phyloP scores from a whole-genome alignment of 2,329 filamentous ascomycete species.

The Fusarium nematophilum region DNA sequence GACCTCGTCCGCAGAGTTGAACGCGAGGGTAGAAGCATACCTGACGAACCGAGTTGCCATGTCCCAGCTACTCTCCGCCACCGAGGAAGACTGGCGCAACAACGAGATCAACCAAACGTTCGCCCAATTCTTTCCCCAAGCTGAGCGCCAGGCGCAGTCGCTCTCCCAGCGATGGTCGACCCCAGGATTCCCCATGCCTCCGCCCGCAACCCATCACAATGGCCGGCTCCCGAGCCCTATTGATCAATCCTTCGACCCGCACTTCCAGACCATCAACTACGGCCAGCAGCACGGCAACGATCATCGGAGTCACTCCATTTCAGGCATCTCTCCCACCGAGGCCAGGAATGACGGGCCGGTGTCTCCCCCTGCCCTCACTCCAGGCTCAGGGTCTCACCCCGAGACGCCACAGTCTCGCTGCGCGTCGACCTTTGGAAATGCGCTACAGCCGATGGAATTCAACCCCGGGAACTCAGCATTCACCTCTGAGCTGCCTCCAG shows the following conservation, averaged over 20 bases:
- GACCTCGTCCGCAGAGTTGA: slow-evolving; percentile 70
- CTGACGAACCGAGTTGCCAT: slow-evolving; percentile 57
- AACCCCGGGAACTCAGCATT: slow-evolving; percentile 50
- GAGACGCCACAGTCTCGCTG: slow-evolving; percentile 35
- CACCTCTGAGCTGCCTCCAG: slow-evolving; percentile 55
- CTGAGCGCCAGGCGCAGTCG: slow-evolving; percentile 42
- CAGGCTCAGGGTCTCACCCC: slow-evolving; percentile 41
- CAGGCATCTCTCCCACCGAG: slow-evolving; percentile 32
- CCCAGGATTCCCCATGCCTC: slow-evolving; percentile 27
- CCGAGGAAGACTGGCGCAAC: slow-evolving; percentile 54
- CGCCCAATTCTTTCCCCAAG: slow-evolving; percentile 58
- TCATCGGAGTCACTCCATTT: slow-evolving; percentile 34
- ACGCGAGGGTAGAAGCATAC: slow-evolving; percentile 66
- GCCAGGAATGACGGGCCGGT: slow-evolving; percentile 16
- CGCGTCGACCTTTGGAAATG: slow-evolving; percentile 30
- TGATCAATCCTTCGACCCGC: slow-evolving; percentile 32
- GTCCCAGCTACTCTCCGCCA: slow-evolving; percentile 52
- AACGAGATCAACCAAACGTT: slow-evolving; percentile 61
- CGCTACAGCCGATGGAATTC: slow-evolving; percentile 32
- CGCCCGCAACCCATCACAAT: slow-evolving; percentile 6
- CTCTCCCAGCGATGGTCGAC: slow-evolving; percentile 39
- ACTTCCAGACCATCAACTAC: slow-evolving; percentile 43
- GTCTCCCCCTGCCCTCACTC: slow-evolving; percentile 46
- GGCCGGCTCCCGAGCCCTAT: slow-evolving; percentile 26
- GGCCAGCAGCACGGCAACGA: slow-evolving; percentile 13